Base-by-base conservation (phyloP, 768 basidiomycete species). In the Xerocomus potaroensis region DNA sequence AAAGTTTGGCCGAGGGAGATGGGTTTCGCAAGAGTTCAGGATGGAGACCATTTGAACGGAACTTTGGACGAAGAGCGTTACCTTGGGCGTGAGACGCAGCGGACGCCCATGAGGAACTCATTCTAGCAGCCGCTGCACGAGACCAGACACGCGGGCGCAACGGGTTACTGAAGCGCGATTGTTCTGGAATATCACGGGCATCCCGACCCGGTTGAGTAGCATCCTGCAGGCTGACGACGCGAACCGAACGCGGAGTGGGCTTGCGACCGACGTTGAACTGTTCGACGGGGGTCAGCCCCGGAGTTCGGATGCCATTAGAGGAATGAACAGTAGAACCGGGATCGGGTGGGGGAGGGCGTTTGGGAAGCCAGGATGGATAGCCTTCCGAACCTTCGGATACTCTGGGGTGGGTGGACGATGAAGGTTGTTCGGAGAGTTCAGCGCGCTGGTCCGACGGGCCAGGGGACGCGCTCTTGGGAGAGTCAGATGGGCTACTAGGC, bases 281-380 rank as follows among this genome's bases (percentile, higher is more conserved):
- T 22, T 67, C 66, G 22, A 66, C 41, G 22, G 68, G 66, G 8
- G 68, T 62, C 6, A 65, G 58, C 10, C 63, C 62, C 5, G 66
- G 57, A 15, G 69, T 64, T 51, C 49, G 59, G 54, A 55, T 62
- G n/a, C 71, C 73, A 39, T 75, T 69, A 22, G 77, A 78, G 7
- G 79, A 80, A 48, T 80, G 80, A 45, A 85, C 66, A 2, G 84
- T 87, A 9, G 84, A 85, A 4, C 77, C 77, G 3, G 90, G 89
- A 8, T 79, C 79, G 0, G 89, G 89, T 1, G 80, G 85, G 14
- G 81, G 81, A 3, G 90, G 89, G 12, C 89, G 76, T 49, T 72
- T 79, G 15, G 89, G 89, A 1, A 91, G 80, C 89, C 89, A 91
- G 19, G 85, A 83, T 3, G 89, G 89, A 61, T 91, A 91, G 12